Evolutionary conservation across 116 monocot genomes (phyloP).

Genomic region (Papilionanthe hybrid): DNA sequence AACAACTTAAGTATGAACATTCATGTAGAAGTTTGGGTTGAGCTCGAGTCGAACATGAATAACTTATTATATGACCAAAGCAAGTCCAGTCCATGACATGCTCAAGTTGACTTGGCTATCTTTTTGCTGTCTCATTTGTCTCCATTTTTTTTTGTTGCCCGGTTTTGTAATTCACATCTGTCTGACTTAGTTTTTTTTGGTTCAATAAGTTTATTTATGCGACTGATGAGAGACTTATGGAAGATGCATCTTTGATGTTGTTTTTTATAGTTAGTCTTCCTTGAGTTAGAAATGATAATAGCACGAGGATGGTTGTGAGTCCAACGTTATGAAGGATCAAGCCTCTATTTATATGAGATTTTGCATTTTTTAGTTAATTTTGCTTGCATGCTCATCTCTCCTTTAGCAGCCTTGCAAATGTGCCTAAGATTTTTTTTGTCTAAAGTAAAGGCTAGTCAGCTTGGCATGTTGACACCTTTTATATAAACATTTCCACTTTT

Average conservation of each 20-base stretch:
- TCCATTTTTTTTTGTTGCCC: not conserved
- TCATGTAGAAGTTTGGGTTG: too few species aligned
- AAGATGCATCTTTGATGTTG: not conserved
- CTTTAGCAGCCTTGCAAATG: not conserved
- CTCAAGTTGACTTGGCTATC: not conserved
- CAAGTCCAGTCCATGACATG: too few species aligned
- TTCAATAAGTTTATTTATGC: not conserved
- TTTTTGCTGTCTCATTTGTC: not conserved
- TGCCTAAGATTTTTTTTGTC: not conserved
- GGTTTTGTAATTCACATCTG: not conserved
- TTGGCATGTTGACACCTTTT: not conserved
- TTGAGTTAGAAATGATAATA: not conserved
- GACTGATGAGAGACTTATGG: not conserved
- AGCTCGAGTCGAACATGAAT: too few species aligned
- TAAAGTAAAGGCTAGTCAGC: not conserved
- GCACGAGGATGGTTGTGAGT: not conserved
- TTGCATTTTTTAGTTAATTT: not conserved
- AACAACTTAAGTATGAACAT: too few species aligned
- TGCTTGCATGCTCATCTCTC: not conserved
- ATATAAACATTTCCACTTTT: not conserved
- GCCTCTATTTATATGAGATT: not conserved
- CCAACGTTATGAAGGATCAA: not conserved
- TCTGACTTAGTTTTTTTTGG: not conserved
- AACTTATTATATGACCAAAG: too few species aligned
- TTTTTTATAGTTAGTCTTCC: not conserved